Base-by-base conservation (phyloP, 208 protist species). In the Leptomonas seymouri region DNA sequence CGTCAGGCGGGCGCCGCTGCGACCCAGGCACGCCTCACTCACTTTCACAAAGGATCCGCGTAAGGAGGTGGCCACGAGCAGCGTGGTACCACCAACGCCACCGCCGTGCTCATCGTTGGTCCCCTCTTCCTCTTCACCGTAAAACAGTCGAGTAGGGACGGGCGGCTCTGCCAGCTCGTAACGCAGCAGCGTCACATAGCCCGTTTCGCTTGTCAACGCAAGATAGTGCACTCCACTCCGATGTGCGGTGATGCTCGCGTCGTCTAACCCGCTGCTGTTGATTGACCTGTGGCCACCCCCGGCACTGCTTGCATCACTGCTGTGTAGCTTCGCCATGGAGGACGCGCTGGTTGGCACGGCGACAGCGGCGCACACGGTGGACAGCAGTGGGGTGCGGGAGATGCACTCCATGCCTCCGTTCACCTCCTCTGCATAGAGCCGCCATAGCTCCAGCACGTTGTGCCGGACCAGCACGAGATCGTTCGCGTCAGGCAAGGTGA, bases 1-100 rank as follows among this genome's bases (percentile, higher is more conserved):
- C 18, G 97, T 98, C 54, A 99, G 86, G 15, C 98, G 85, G 62
- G 93, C 97, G 21, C 98, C 98, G 27, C 96, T 97, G 71, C 99
- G 97, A 34, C 98, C 98, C 54, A 98, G 98, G 23, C 90, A 97
- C 55, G 99, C 95, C 58, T 96, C 78, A 79, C 99, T 98, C 48
- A 99, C 91, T 51, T 93, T 89, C 46, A 98, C 89, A 60, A 99
- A 99, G 21, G 48, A n/a, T 49, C 80, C 82, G 12, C 76, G 73
- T 42, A 95, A 78, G 3, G 87, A 92, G 9, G 85, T 87, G 5
- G 81, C 81, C 49, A 90, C 76, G 1, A 76, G 53, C 61, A 80
- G 57, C 36, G 67, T 77, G 4, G 61, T 49, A 16, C 48, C 68
- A 2, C 41, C 48, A 34, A 0, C 14, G 23, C 31, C 46, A 27